Evolutionary conservation across 352 stramenopile genomes (phyloP).

Genomic region (Phytophthora cajani): DNA sequence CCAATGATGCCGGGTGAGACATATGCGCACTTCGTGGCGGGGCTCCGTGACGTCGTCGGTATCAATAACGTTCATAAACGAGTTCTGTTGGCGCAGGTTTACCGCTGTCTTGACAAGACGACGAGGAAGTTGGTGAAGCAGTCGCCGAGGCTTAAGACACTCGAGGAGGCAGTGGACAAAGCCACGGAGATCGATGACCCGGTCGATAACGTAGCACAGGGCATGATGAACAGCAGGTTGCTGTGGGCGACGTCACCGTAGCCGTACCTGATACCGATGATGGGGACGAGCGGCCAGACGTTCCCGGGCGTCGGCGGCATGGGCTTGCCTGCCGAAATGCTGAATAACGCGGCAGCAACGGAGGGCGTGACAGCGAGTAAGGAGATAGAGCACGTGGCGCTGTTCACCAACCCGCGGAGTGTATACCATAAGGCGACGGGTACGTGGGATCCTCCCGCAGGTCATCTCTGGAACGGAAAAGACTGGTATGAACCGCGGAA

Average conservation of each 20-base stretch:
- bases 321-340: not conserved
- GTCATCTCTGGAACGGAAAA: conserved; percentile 4
- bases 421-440: conserved; percentile 1
- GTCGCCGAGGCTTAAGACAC: too few species aligned
- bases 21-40: not conserved
- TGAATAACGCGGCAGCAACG: not conserved
- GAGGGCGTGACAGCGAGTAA: not conserved
- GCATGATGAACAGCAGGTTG: too few species aligned
- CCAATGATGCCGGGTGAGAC: too few species aligned
- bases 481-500: not conserved
- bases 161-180: not conserved
- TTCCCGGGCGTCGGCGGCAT: not conserved
- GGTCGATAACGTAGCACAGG: not conserved
- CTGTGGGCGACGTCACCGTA: too few species aligned
- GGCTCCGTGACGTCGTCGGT: too few species aligned
- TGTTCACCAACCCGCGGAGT: conserved; percentile 11
- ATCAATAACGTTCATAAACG: too few species aligned
- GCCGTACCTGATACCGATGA: too few species aligned
- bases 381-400: not conserved
- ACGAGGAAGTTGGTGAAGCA: too few species aligned
- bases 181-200: not conserved
- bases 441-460: not conserved
- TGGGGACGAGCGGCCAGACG: too few species aligned
- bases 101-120: too few species aligned
- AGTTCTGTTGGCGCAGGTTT: too few species aligned